Evolutionary conservation across 179 eudicot genomes (phyloP).

Genomic region (Gypsophila paniculata): DNA sequence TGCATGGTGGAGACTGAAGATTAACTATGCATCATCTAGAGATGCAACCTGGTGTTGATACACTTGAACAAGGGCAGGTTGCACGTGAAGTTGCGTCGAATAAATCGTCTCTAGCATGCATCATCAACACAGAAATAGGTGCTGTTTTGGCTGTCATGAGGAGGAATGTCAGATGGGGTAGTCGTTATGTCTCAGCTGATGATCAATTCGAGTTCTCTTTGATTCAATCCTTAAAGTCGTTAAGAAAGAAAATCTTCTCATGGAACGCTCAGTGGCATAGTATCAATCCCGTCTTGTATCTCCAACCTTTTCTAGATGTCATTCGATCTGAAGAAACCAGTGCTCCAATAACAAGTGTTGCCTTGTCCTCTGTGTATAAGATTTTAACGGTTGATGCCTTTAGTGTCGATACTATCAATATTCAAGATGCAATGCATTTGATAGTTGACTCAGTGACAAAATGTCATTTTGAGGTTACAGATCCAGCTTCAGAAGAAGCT

Average conservation of each 20-base stretch:
- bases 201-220: constrained; percentile 68
- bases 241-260: constrained; percentile 54
- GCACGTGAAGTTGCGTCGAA: constrained; percentile 31
- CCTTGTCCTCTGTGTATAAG: constrained; percentile 71
- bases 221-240: constrained; percentile 54
- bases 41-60: constrained; percentile 12
- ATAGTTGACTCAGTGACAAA: constrained; percentile 72
- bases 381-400: constrained; percentile 56
- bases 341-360: constrained; percentile 75
- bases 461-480: constrained; percentile 80
- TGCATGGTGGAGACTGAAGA: constrained; percentile 18
- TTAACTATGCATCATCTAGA: constrained; percentile 16
- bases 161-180: constrained; percentile 81
- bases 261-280: constrained; percentile 57
- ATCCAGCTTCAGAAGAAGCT: constrained; percentile 83
- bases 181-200: constrained; percentile 53
- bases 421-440: constrained; percentile 60
- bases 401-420: constrained; percentile 43
- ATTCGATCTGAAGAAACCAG: constrained; percentile 77
- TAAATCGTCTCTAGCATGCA: constrained; percentile 52
- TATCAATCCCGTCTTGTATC: constrained; percentile 51
- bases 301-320: constrained; percentile 73
- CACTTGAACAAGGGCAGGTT: constrained; percentile 9
- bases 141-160: constrained; percentile 79
- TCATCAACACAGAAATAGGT: constrained; percentile 66